These are phyloP conservation scores for Nymphaea thermarum DNA, from an alignment of 164 flowering plant species.

Conservation along the genomic window DNA sequence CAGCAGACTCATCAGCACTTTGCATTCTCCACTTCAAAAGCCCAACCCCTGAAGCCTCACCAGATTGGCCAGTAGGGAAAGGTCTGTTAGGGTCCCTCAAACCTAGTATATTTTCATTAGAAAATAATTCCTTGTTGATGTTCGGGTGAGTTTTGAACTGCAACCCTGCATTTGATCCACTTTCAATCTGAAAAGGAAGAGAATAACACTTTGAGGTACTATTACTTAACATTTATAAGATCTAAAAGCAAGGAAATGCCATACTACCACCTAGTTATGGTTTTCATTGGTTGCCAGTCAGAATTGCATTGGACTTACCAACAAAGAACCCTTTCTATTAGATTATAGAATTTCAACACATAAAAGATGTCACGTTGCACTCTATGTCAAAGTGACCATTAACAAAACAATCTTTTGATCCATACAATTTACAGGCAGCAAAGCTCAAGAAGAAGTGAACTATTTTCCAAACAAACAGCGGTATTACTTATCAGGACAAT, in stretches of 20 bases:
- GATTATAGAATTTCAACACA: too few species aligned
- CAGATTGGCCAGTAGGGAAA: slow-evolving; percentile 68
- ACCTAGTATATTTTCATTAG: slow-evolving; percentile 78
- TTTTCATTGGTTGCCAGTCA: neutral
- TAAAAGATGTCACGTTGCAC: neutral
- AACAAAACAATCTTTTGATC: too few species aligned
- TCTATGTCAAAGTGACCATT: too few species aligned
- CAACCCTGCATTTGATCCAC: slow-evolving; percentile 56
- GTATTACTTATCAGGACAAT: too few species aligned
- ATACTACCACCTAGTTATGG: neutral
- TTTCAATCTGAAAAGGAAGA: slow-evolving; percentile 55
- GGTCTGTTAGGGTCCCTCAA: slow-evolving; percentile 86
- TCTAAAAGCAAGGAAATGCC: neutral
- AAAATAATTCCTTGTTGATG: slow-evolving; percentile 86
- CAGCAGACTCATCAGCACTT: slow-evolving; percentile 68
- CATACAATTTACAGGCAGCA: too few species aligned
- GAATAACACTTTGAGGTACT: neutral
- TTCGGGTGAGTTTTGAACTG: slow-evolving; percentile 94
- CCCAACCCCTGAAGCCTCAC: slow-evolving; percentile 79
- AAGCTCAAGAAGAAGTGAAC: too few species aligned
- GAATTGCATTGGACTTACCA: neutral
- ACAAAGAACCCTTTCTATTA: too few species aligned
- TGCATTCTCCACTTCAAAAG: slow-evolving; percentile 98
- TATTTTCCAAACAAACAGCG: too few species aligned
- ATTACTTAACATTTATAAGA: neutral